Conservation (phyloP, 2,329 filamentous ascomycete genomes). For the Botryosphaeria dothidea region DNA sequence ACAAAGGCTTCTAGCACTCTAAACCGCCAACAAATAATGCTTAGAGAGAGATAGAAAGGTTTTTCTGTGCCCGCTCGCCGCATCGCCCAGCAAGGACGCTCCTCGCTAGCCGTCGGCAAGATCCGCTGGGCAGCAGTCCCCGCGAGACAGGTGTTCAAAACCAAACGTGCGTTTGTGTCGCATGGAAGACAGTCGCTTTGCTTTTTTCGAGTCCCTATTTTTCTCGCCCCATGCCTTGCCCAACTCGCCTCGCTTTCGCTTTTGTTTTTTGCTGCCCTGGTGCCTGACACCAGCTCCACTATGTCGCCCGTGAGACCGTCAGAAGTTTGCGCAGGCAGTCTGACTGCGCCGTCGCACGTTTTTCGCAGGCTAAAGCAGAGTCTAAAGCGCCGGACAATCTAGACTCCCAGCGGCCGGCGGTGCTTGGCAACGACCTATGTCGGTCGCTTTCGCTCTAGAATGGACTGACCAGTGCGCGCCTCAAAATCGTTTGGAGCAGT, state of each 20-base stretch:
- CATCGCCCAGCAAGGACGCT: conserved; percentile 3
- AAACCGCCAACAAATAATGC: not conserved
- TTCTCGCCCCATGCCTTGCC: not conserved
- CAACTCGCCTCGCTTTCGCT: not conserved
- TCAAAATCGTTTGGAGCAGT: not conserved
- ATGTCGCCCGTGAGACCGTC: not conserved
- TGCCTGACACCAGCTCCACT: not conserved
- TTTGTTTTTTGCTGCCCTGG: conserved; percentile 9
- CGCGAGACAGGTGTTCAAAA: conserved; percentile 8
- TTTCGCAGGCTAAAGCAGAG: not conserved
- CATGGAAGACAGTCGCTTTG: not conserved
- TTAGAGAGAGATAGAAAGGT: not conserved
- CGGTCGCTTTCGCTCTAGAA: not conserved
- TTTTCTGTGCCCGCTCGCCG: not conserved
- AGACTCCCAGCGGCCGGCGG: conserved; percentile 5
- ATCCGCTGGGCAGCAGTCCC: too few relatives aligned
- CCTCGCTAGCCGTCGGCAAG: conserved; percentile 4
- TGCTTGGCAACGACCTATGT: conserved; percentile 12
- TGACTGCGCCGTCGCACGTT: conserved; percentile 16
- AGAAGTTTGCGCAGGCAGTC: conserved; percentile 7
- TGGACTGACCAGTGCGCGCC: not conserved
- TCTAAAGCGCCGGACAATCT: not conserved
- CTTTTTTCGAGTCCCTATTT: conserved; percentile 6
- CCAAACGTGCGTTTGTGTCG: conserved; percentile 9
- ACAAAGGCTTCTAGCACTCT: not conserved